Evolutionary conservation across 2,329 filamentous ascomycete genomes (phyloP), one percentile per base, ranked within the genome.

Genomic region (Orbilia oligospora): DNA sequence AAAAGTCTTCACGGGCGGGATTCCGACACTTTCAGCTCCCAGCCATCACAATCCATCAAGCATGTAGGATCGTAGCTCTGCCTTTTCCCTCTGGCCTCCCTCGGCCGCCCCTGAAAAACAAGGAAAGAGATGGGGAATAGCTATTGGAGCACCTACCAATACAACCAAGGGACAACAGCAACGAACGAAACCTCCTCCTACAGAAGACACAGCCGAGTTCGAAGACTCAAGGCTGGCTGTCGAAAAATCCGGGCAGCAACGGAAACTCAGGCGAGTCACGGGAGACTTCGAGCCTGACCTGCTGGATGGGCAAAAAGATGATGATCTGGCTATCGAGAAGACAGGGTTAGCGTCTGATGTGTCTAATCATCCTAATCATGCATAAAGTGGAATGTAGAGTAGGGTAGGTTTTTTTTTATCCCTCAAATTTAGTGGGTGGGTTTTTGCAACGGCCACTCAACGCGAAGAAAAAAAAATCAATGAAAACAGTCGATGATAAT

Each of bases 401-500:
- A 76, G 66, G 67, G 73, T 27, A 71, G 66, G 58, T 77, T 77
- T 77, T 71, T 70, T 71, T 77, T 77, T 77, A 71, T 77, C 73
- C 73, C 73, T 67, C 73, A 77, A 38, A 65, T 46, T 18, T 71
- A 77, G 61, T 77, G 68, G 51, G 49, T 67, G 67, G 67, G 66
- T 48, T 55, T 61, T 46, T 55, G 49, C 49, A 77, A 65, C 64
- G 38, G 70, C 48, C 66, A 61, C 58, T 71, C 73, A 77, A 77
- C 73, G 73, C 73, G 73, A 77, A 58, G 46, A 68, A 33, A 38
- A 22, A n/a, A 36, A 63, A 68, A 61, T 16, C 33, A 61, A 71
- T 51, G 44, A 71, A 77, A 77, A 77, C 67, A 77, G 67, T 71
- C 67, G 44, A 61, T 63, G 61, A 77, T 55, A 77, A 55, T 56